Evolutionary conservation across 2,329 filamentous ascomycete genomes (phyloP), one percentile per base, ranked within the genome.

Genomic region (Zopfia rhizophila): DNA sequence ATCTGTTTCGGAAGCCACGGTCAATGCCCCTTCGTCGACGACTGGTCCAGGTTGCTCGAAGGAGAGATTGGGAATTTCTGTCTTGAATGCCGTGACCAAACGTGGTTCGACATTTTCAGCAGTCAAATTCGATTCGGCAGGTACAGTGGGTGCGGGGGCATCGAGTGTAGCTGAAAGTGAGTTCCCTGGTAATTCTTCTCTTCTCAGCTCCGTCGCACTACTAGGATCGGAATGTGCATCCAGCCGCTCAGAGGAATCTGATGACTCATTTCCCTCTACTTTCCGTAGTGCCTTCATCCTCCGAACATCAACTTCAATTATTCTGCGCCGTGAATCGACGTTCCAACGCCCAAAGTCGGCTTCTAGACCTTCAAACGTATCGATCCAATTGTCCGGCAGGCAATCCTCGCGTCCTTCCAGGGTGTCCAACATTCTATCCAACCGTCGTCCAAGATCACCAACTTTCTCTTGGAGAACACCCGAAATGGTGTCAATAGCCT

Each of bases 361-460:
- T 69, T 99, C 94, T 4, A 95, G 77, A 0, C 75, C 73, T 68
- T 97, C 94, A 74, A 97, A 87, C 4, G 86, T 82, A 60, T 96
- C 90, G 44, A 97, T 84, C 94, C 93, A 99, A 19, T 77, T 69
- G 28, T 95, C 89, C 0, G 94, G 94, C 7, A 99, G 76, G 0
- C 88, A 90, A 62, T 99, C 94, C 30, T 88, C 80, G 42, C 86
- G 80, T 2, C 91, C 92, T 70, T 97, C 94, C 2, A 97, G 78
- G 22, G 84, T 81, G 70, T 99, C 92, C 11, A 99, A 80, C 82
- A 97, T 91, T 38, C 81, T 83, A 68, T 99, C 94, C 51, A 97
- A 78, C 27, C 85, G 81, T 35, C 82, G 82, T 0, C 90, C 93
- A 0, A 91, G 80, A 24, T 80, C 80, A 11, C 82, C 78, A 23